Percentiles rank a stretch among this genome's conserved stretches.
Evolutionary conservation across 352 stramenopile species (phyloP).

Genomic region (Pythium folliculosum): DNA sequence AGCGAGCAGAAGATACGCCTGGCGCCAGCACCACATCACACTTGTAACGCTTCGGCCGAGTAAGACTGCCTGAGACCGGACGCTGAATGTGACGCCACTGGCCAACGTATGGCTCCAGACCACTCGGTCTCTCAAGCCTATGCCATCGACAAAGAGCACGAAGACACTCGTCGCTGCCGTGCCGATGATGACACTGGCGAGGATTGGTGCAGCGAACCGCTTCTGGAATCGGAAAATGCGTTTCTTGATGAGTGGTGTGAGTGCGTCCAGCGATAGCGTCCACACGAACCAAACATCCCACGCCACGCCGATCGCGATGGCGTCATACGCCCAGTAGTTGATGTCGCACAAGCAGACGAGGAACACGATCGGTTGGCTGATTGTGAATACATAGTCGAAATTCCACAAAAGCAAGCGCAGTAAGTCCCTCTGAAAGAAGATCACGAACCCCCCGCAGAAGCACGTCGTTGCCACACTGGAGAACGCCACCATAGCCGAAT

Average conservation of each 20-base stretch:
- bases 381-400: slow-evolving; percentile 20
- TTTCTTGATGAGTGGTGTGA: slow-evolving; percentile 4
- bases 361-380: slow-evolving; percentile 2
- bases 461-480: neutral
- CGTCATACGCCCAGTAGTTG: slow-evolving; percentile 8
- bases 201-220: slow-evolving; percentile 4
- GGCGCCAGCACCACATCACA: slow-evolving; percentile 11
- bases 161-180: neutral
- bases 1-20: slow-evolving; percentile 8
- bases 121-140: slow-evolving; percentile 7
- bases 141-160: neutral
- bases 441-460: slow-evolving; percentile 11
- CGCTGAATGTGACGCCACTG: neutral
- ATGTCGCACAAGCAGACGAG: slow-evolving; percentile 9
- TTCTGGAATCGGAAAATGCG: slow-evolving; percentile 14
- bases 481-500: neutral
- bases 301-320: neutral
- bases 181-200: slow-evolving; percentile 3
- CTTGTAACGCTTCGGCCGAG: slow-evolving; percentile 12
- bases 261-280: slow-evolving; percentile 7
- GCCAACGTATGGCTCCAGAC: slow-evolving; percentile 9
- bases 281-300: slow-evolving; percentile 19
- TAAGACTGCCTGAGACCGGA: slow-evolving; percentile 4
- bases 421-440: slow-evolving; percentile 19
- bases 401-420: slow-evolving; percentile 13